Base-by-base conservation (phyloP, 257 asterid genomes). In the Galeopsis tetrahit region DNA sequence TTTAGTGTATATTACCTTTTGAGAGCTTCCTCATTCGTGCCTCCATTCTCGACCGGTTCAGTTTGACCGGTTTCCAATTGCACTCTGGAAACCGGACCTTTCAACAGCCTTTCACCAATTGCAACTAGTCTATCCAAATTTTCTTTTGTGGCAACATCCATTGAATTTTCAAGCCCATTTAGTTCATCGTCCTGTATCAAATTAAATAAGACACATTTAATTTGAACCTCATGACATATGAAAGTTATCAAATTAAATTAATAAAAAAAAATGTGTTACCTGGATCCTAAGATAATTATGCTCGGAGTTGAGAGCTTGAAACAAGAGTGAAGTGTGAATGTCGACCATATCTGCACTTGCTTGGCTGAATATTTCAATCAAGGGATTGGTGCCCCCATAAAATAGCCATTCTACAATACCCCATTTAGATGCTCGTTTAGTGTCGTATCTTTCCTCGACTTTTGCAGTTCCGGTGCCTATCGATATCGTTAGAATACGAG, bases 291-390 rank as follows among this genome's bases (percentile, higher is more conserved):
- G 86, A 68, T 88, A 88, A 58, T 82, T 71, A 2, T 78, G 66
- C 64, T 84, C 66, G 2, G 81, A 77, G 6, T 65, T 65, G 44
- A 82, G 82, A 48, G 89, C 78, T 75, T 80, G 82, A 61, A 85
- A 85, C 6, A 75, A 4, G 72, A 84, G 60, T 7, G 89, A 79
- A 53, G 69, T 76, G 68, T 88, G 89, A 63, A 72, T 73, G 68
- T 88, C 94, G 9, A 87, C 89, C 87, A 85, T 83, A 75, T 85
- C 90, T 3, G 81, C 81, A 73, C 86, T 78, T 0, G 84, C 88
- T 76, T 88, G 84, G 51, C 38, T 46, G 71, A 84, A 85, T 5
- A 81, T 84, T 33, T 88, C 94, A 9, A 88, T 21, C 43, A 88
- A 60, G 1, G 89, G 94, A 10, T 79, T 34, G 10, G 86, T 79